Conservation (phyloP, 306 rosid genomes). For the Potentilla sterilis region DNA sequence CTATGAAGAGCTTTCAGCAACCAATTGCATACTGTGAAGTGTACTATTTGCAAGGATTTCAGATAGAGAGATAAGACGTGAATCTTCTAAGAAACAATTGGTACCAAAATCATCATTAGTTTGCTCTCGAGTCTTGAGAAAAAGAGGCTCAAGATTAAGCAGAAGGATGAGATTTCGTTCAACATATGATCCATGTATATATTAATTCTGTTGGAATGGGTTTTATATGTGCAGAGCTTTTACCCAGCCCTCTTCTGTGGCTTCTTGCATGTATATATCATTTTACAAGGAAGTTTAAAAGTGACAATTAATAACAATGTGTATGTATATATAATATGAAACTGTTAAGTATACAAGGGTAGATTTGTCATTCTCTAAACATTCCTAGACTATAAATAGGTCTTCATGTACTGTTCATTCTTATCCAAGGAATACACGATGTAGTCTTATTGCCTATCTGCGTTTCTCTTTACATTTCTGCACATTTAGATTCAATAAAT, state of each 20-base stretch:
- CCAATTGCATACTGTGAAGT: neutral
- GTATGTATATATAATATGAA: neutral
- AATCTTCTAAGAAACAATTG: neutral
- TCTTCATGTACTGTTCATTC: too few relatives aligned
- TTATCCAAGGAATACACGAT: too few relatives aligned
- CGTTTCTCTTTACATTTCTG: too few relatives aligned
- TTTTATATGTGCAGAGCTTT: neutral
- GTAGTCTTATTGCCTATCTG: too few relatives aligned
- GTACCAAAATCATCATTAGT: neutral
- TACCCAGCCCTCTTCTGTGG: neutral
- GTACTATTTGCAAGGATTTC: neutral
- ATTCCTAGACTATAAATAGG: too few relatives aligned
- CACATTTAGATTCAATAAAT: too few relatives aligned
- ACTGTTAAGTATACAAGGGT: too few relatives aligned
- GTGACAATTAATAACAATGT: neutral
- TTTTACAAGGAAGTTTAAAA: too few relatives aligned
- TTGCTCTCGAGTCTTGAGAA: neutral
- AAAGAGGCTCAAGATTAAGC: neutral
- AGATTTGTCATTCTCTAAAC: too few relatives aligned
- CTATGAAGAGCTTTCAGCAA: neutral
- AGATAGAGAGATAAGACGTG: neutral
- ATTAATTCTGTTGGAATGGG: neutral
- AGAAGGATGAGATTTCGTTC: neutral
- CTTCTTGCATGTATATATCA: neutral
- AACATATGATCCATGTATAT: neutral